Evolutionary conservation across 371 early-diverging fungal genomes (phyloP).

Genomic region (Rhizopus arrhizus): DNA sequence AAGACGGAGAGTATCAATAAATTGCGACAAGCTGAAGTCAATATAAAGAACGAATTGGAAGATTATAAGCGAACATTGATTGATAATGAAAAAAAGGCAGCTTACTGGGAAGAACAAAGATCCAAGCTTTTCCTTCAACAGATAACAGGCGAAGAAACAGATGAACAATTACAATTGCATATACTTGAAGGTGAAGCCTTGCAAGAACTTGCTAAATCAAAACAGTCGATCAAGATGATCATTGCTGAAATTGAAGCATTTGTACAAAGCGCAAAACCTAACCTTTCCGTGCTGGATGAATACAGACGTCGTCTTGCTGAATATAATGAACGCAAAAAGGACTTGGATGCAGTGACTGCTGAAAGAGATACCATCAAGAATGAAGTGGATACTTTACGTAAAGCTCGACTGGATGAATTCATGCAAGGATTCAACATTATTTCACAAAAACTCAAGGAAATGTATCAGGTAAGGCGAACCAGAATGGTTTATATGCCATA

Average conservation of each 20-base stretch:
- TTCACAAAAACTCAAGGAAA: slow-evolving; percentile 96
- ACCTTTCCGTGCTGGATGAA: slow-evolving; percentile 86
- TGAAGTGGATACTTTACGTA: slow-evolving; percentile 78
- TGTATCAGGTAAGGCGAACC: slow-evolving; percentile 83
- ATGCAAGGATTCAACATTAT: slow-evolving; percentile 96
- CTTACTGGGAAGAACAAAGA: slow-evolving; percentile 57
- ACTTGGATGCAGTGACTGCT: slow-evolving; percentile 75
- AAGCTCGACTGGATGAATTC: slow-evolving; percentile 88
- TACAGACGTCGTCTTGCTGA: slow-evolving; percentile 81
- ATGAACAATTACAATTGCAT: slow-evolving; percentile 57
- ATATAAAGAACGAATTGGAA: slow-evolving; percentile 56
- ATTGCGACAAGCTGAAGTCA: slow-evolving; percentile 66
- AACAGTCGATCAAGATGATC: slow-evolving; percentile 40
- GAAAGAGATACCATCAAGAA: slow-evolving; percentile 76
- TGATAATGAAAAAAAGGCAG: slow-evolving; percentile 55
- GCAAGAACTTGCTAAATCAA: slow-evolving; percentile 40
- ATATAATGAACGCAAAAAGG: slow-evolving; percentile 69
- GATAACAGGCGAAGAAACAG: slow-evolving; percentile 45
- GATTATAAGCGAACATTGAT: slow-evolving; percentile 52
- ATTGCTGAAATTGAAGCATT: slow-evolving; percentile 62
- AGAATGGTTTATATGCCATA: background rate
- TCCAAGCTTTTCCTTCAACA: slow-evolving; percentile 59
- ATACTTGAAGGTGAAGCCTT: slow-evolving; percentile 56
- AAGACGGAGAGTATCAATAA: slow-evolving; percentile 65
- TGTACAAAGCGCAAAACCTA: slow-evolving; percentile 78